These are phyloP conservation scores for Aspergillus fumigatiaffinis DNA, from an alignment of 2,329 filamentous ascomycete species.

Conservation along the genomic window DNA sequence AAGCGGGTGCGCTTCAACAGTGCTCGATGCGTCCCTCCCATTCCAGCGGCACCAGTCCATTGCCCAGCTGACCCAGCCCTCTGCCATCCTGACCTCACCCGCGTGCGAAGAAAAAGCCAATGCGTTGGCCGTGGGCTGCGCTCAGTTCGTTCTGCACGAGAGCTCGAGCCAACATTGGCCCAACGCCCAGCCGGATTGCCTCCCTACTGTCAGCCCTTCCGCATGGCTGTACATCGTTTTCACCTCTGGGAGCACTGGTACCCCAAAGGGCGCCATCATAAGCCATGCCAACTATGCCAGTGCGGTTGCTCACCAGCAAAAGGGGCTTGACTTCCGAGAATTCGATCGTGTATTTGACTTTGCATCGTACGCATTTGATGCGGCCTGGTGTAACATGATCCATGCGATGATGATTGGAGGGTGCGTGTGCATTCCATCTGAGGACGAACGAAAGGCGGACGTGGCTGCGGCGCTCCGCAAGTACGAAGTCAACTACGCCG, in stretches of 20 bases:
- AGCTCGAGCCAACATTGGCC: too few relatives aligned
- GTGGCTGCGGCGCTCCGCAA: conserved; percentile 43
- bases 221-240: background rate
- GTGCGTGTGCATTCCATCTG: conserved; percentile 51
- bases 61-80: too few relatives aligned
- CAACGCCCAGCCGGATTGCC: too few relatives aligned
- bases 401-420: conserved; percentile 49
- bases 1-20: conserved; percentile 17
- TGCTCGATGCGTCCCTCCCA: conserved; percentile 19
- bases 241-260: background rate
- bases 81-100: too few relatives aligned
- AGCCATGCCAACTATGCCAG: conserved; percentile 54
- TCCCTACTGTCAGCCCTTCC: background rate
- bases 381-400: conserved; percentile 47
- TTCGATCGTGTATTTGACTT: conserved; percentile 53
- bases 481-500: conserved; percentile 41
- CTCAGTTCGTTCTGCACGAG: too few relatives aligned
- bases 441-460: conserved; percentile 40
- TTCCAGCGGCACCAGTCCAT: conserved; percentile 2
- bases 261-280: conserved; percentile 52
- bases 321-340: conserved; percentile 43
- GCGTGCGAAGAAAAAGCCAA: too few relatives aligned
- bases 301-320: conserved; percentile 45
- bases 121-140: too few relatives aligned
- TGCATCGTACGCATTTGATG: conserved; percentile 48